Conservation (phyloP, 2,329 filamentous ascomycete genomes). For the Botryotinia globosa region DNA sequence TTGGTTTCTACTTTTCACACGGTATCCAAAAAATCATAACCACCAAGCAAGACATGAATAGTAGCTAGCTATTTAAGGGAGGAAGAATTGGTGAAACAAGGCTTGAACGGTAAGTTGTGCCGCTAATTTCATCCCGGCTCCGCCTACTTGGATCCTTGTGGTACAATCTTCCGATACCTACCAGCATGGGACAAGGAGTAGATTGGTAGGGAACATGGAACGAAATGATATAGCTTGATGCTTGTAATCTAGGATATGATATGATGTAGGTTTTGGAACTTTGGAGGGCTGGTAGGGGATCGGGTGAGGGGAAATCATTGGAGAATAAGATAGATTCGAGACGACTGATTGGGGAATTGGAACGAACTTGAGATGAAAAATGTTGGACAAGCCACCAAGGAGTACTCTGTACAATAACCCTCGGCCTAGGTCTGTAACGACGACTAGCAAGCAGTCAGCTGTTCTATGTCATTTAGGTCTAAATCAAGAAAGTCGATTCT, state of each 20-base stretch:
- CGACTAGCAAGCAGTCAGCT: background rate
- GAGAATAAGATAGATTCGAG: background rate
- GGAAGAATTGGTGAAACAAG: background rate
- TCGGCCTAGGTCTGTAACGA: background rate
- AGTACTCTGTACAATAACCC: background rate
- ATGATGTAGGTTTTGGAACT: background rate
- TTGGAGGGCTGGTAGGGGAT: background rate
- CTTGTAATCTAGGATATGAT: background rate
- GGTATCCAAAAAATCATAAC: background rate
- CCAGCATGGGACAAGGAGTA: background rate
- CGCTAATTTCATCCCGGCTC: slow-evolving; percentile 13
- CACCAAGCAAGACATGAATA: background rate
- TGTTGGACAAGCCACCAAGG: background rate
- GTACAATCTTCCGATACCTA: slow-evolving; percentile 14
- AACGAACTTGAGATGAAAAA: background rate
- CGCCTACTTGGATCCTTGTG: slow-evolving; percentile 12
- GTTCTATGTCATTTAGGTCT: background rate
- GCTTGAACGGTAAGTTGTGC: slow-evolving; percentile 7
- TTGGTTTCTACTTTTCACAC: background rate
- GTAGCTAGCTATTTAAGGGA: background rate
- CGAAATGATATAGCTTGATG: background rate
- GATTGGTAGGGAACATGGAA: background rate
- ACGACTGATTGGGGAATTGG: background rate
- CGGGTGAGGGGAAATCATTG: background rate
- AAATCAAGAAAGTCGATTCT: background rate